phyloP scores from a whole-genome alignment of 129 eudicot species.

The Glebionis coronaria region DNA sequence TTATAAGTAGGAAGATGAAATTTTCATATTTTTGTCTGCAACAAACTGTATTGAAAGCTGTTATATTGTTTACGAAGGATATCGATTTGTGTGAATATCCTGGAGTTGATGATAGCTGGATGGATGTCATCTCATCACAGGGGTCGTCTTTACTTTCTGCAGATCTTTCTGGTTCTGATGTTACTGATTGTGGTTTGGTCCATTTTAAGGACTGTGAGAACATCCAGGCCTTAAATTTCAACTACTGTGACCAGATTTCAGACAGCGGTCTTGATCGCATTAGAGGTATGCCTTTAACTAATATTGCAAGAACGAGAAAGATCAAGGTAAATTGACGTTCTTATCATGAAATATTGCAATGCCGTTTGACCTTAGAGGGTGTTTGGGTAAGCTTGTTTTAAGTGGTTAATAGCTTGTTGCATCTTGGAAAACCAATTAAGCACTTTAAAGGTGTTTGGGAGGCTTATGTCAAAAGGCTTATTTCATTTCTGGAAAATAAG shows the following conservation, averaged over 20 bases:
- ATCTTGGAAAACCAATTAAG: no score
- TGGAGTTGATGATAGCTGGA: constrained; percentile 71
- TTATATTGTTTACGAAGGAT: constrained; percentile 48
- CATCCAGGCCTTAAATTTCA: constrained; percentile 56
- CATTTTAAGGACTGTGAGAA: constrained; percentile 51
- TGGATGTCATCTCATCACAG: constrained; percentile 82
- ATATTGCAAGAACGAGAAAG: no score
- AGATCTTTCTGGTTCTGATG: constrained; percentile 87
- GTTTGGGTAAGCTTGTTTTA: no score
- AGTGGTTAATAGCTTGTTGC: no score
- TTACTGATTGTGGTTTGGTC: constrained; percentile 66
- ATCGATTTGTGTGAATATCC: constrained; percentile 80
- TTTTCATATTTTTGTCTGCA: no score
- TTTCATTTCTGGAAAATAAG: no score
- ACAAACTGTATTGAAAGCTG: no score
- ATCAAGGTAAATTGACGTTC: no score
- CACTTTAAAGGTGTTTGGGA: no score
- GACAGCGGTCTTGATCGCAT: constrained; percentile 51
- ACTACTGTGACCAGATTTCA: constrained; percentile 68
- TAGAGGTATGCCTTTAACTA: constrained; percentile 38
- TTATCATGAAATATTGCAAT: no score
- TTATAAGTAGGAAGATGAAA: not conserved
- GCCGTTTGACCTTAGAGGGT: no score
- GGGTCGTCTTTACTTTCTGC: constrained; percentile 75
- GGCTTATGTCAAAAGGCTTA: no score